Percentiles rank a stretch among this genome's conserved stretches.
Conservation (phyloP, 495 filamentous ascomycete species). For the Astrothelium macrocarpum region DNA sequence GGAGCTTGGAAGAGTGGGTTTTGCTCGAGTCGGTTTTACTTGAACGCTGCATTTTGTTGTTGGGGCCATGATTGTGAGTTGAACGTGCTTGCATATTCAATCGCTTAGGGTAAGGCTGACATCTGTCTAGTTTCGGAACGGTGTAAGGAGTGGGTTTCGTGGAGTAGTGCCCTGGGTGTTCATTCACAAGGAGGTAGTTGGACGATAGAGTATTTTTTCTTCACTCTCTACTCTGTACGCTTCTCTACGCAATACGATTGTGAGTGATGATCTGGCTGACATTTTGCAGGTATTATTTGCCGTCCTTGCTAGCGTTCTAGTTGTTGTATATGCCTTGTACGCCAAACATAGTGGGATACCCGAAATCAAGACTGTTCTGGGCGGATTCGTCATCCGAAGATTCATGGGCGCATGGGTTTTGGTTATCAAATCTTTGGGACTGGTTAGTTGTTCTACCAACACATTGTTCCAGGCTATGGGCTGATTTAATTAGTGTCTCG, state of each 20-base stretch:
- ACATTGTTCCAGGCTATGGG: not conserved
- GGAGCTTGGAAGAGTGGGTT: constrained; percentile 90
- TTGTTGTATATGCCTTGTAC: constrained; percentile 74
- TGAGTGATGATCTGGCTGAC: constrained; percentile 11
- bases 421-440: constrained; percentile 78
- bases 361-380: constrained; percentile 94
- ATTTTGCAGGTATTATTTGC: constrained; percentile 64
- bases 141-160: constrained; percentile 77
- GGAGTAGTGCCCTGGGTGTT: constrained; percentile 64
- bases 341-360: constrained; percentile 95
- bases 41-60: constrained; percentile 87
- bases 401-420: constrained; percentile 94
- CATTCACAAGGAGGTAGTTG: constrained; percentile 58
- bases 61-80: constrained; percentile 68
- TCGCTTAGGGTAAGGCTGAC: not conserved
- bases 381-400: constrained; percentile 84
- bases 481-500: constrained; percentile 54
- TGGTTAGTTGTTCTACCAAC: constrained; percentile 50
- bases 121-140: constrained; percentile 24
- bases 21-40: constrained; percentile 72
- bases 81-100: not conserved
- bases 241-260: not conserved
- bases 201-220: constrained; percentile 79
- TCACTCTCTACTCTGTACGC: constrained; percentile 67
- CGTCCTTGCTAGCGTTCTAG: constrained; percentile 63